Conservation (phyloP, 345 rosid species). For the Combretum micranthum region DNA sequence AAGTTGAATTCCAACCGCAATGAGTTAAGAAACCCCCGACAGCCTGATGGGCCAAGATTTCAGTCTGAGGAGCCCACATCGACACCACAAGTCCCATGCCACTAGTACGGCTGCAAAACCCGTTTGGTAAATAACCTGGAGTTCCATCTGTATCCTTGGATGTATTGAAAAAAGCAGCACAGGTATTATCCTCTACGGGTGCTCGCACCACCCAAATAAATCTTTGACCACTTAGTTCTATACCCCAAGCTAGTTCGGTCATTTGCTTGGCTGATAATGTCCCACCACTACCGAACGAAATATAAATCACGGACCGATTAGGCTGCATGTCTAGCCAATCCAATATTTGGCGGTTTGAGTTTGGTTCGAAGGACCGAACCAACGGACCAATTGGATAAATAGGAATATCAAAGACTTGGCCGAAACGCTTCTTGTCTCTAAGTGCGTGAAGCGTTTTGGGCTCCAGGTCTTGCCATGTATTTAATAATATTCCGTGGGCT, state of each 20-base stretch:
- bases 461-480: conserved; percentile 47
- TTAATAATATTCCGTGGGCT: conserved; percentile 47
- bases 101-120: conserved; percentile 34
- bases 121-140: conserved; percentile 31
- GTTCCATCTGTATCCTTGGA: conserved; percentile 6
- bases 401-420: background rate
- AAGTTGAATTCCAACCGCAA: conserved; percentile 69
- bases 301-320: conserved; percentile 36
- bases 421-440: conserved; percentile 3
- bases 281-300: conserved; percentile 79
- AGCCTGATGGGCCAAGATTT: conserved; percentile 42
- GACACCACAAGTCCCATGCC: conserved; percentile 32
- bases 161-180: conserved; percentile 10
- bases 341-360: background rate
- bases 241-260: conserved; percentile 31
- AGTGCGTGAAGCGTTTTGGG: conserved; percentile 19
- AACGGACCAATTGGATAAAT: conserved; percentile 23
- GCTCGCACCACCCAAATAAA: conserved; percentile 39
- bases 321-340: conserved; percentile 50
- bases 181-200: conserved; percentile 13
- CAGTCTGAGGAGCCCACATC: conserved; percentile 63
- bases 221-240: conserved; percentile 29
- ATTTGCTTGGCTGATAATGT: conserved; percentile 30
- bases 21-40: conserved; percentile 66
- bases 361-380: conserved; percentile 7